These are phyloP conservation scores for Grammothele lineata DNA, from an alignment of 768 basidiomycete species.

Conservation along the genomic window DNA sequence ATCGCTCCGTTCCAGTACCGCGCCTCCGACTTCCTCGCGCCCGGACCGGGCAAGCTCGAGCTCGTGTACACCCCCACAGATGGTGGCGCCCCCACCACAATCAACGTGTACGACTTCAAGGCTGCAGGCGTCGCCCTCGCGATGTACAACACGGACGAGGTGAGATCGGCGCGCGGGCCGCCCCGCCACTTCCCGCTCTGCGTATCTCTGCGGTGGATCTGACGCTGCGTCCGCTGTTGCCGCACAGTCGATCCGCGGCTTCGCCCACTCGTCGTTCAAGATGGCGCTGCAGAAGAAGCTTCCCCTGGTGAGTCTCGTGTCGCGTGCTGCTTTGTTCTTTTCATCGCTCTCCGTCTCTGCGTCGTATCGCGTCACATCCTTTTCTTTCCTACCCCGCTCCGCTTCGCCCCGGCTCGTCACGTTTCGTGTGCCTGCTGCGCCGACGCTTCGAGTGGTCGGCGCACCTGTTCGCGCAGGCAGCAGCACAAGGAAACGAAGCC, in stretches of 20 bases:
- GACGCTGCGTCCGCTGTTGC: not conserved
- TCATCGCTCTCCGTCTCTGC: too few relatives aligned
- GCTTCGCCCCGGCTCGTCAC: too few relatives aligned
- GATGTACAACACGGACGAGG: conserved; percentile 99
- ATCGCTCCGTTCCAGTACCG: too few relatives aligned
- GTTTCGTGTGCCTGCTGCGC: too few relatives aligned
- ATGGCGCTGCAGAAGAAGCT: conserved; percentile 84
- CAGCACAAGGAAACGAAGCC: too few relatives aligned
- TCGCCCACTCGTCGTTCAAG: conserved; percentile 97
- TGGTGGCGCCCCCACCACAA: conserved; percentile 57
- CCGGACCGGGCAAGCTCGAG: conserved; percentile 91
- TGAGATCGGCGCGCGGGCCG: too few relatives aligned
- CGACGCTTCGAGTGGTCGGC: too few relatives aligned
- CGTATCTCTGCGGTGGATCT: too few relatives aligned
- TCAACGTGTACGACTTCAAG: conserved; percentile 94
- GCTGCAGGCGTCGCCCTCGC: conserved; percentile 89
- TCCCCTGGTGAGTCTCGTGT: conserved; percentile 48
- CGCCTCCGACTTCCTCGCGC: conserved; percentile 88
- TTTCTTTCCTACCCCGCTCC: too few relatives aligned
- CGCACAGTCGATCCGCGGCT: conserved; percentile 82
- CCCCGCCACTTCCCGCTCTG: too few relatives aligned
- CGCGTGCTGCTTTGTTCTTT: not conserved
- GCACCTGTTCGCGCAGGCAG: too few relatives aligned
- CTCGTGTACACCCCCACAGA: conserved; percentile 83
- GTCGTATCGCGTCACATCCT: too few relatives aligned